A percentile compares a stretch with the other conserved stretches of the same genome.
Conservation (phyloP, 192 early-diverging fungal species). For the Mycoemilia scoparia region DNA sequence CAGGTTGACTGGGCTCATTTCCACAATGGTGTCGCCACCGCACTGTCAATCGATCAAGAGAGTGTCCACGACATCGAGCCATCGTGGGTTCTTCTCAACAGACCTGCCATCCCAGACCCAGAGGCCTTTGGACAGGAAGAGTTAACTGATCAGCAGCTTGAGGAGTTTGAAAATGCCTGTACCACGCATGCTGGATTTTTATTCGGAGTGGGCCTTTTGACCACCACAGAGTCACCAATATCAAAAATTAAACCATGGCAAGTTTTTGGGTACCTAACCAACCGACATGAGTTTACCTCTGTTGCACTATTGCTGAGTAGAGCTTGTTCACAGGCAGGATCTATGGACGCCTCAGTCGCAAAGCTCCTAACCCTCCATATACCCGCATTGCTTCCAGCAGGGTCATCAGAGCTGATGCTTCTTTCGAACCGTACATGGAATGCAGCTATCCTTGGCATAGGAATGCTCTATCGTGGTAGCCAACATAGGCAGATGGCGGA, state of each 20-base stretch:
- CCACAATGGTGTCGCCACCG: slow-evolving; percentile 71
- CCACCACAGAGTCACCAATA: slow-evolving; percentile 22
- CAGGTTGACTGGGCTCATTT: slow-evolving; percentile 65
- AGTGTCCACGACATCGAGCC: slow-evolving; percentile 33
- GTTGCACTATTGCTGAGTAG: slow-evolving; percentile 63
- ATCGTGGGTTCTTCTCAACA: slow-evolving; percentile 69
- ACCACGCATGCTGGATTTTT: slow-evolving; percentile 62
- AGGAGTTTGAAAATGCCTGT: slow-evolving; percentile 17
- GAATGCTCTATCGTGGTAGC: slow-evolving; percentile 52
- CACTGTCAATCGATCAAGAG: slow-evolving; percentile 41
- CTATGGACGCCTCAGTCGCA: slow-evolving; percentile 37
- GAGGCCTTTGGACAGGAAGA: not conserved
- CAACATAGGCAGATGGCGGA: slow-evolving; percentile 50
- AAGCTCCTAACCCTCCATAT: slow-evolving; percentile 62
- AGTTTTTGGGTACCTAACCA: slow-evolving; percentile 43
- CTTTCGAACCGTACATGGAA: slow-evolving; percentile 45
- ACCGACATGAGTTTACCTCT: slow-evolving; percentile 44
- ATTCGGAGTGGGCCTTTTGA: slow-evolving; percentile 51
- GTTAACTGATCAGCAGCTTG: slow-evolving; percentile 2
- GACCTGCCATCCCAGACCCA: slow-evolving; percentile 23
- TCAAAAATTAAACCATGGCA: slow-evolving; percentile 42
- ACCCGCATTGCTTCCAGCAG: slow-evolving; percentile 41
- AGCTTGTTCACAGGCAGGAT: slow-evolving; percentile 47
- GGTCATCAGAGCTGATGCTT: slow-evolving; percentile 36
- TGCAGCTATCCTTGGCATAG: slow-evolving; percentile 55